A percentile compares a stretch with the other conserved stretches of the same genome.
phyloP scores from a whole-genome alignment of 495 filamentous ascomycete species.

The Pyronema domesticum region DNA sequence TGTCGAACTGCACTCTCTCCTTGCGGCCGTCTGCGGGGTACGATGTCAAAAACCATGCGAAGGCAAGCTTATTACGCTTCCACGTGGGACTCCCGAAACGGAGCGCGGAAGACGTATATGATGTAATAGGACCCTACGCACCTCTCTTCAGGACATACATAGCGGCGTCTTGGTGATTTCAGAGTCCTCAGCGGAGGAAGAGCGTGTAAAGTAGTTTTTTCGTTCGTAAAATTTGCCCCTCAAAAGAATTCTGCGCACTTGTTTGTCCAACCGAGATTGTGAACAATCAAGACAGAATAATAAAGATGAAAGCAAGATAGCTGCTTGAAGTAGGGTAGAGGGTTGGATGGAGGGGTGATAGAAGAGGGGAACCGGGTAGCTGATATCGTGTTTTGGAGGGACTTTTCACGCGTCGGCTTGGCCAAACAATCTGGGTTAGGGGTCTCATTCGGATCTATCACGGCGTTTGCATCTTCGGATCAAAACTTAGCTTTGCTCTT shows the following conservation, averaged over 20 bases:
- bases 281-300: slow-evolving; percentile 1
- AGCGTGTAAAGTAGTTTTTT: not conserved
- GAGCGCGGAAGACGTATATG: not conserved
- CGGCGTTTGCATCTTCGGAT: not conserved
- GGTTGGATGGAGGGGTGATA: not conserved
- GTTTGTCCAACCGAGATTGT: not conserved
- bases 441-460: not conserved
- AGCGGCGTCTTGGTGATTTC: slow-evolving; percentile 2
- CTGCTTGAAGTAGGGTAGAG: not conserved
- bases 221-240: no score
- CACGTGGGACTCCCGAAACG: not conserved
- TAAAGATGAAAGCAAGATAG: not conserved
- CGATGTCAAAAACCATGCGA: not conserved
- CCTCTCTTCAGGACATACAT: slow-evolving; percentile 26
- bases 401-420: slow-evolving; percentile 2
- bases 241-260: not conserved
- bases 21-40: slow-evolving; percentile 75
- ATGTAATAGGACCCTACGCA: slow-evolving; percentile 1
- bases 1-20: slow-evolving; percentile 99
- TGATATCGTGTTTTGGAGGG: not conserved
- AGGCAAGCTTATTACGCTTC: not conserved
- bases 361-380: not conserved
- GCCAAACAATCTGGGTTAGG: not conserved
- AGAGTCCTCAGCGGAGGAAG: not conserved
- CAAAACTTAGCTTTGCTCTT: no score